Percentiles rank a stretch among this genome's conserved stretches.
Conservation (phyloP, 1,139 yeast genomes). For the Yamadazyma friedrichii region DNA sequence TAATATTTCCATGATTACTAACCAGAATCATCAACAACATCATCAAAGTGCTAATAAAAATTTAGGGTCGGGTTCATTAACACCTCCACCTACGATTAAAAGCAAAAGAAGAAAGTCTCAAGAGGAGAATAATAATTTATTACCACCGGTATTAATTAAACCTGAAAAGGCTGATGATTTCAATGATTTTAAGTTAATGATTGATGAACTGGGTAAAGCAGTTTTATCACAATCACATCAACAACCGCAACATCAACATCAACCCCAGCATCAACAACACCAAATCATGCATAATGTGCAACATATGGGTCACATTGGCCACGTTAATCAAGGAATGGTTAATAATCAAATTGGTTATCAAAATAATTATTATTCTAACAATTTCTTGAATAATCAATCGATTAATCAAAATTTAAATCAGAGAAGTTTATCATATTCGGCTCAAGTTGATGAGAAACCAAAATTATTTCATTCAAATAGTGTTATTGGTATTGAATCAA, state of each 20-base stretch:
- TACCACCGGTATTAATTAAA: conserved; percentile 31
- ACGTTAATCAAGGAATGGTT: background rate
- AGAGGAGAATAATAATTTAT: conserved; percentile 19
- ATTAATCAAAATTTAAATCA: background rate
- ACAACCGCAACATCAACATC: background rate
- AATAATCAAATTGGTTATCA: background rate
- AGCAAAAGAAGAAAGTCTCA: background rate
- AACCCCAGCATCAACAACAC: background rate
- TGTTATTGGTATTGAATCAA: conserved; percentile 31
- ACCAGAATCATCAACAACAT: conserved; percentile 6
- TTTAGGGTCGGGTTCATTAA: conserved; percentile 4
- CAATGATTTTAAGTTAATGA: conserved; percentile 33
- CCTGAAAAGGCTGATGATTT: conserved; percentile 12
- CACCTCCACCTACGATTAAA: conserved; percentile 11
- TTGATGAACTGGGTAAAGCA: conserved; percentile 49
- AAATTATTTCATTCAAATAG: conserved; percentile 28
- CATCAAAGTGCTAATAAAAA: conserved; percentile 2
- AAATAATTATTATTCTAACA: no score
- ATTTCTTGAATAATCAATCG: background rate
- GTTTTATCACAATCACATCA: conserved; percentile 19
- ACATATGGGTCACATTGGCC: no score
- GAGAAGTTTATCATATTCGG: conserved; percentile 9
- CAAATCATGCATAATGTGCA: background rate
- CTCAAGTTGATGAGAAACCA: conserved; percentile 17
- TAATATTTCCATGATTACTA: conserved; percentile 30